phyloP scores from a whole-genome alignment of 768 basidiomycete genomes.

The Dictyophora rubrovolvata region DNA sequence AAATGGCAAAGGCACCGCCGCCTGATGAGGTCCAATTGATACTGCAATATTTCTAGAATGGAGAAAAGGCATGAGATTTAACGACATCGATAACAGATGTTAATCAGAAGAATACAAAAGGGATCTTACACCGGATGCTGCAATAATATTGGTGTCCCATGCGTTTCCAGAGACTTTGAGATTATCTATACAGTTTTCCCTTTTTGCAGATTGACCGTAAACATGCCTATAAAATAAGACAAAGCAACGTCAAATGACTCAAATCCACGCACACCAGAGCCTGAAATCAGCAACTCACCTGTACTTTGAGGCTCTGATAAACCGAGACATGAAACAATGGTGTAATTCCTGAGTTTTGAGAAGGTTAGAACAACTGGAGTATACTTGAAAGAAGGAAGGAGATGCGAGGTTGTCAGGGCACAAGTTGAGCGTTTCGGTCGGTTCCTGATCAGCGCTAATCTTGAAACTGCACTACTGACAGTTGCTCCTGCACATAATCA shows the following conservation, averaged over 20 bases:
- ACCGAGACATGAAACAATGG: constrained; percentile 60
- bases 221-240: constrained; percentile 53
- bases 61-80: neutral
- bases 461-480: too few species aligned
- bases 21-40: constrained; percentile 93
- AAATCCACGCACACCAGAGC: constrained; percentile 13
- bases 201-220: constrained; percentile 82
- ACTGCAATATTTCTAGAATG: constrained; percentile 65
- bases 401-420: neutral
- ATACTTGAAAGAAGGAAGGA: neutral
- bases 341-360: neutral
- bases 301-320: constrained; percentile 81
- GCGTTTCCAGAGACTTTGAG: constrained; percentile 81
- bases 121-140: constrained; percentile 64
- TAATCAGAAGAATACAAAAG: neutral
- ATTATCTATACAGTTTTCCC: constrained; percentile 72
- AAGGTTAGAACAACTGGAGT: neutral
- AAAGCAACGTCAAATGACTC: constrained; percentile 1
- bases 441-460: too few species aligned
- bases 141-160: constrained; percentile 92
- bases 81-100: neutral
- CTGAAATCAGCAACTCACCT: constrained; percentile 36
- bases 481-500: too few species aligned
- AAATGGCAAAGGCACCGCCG: constrained; percentile 89
- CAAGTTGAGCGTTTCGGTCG: neutral